Base-by-base conservation (phyloP, 2,329 filamentous ascomycete species). In the Epichloe sibirici region DNA sequence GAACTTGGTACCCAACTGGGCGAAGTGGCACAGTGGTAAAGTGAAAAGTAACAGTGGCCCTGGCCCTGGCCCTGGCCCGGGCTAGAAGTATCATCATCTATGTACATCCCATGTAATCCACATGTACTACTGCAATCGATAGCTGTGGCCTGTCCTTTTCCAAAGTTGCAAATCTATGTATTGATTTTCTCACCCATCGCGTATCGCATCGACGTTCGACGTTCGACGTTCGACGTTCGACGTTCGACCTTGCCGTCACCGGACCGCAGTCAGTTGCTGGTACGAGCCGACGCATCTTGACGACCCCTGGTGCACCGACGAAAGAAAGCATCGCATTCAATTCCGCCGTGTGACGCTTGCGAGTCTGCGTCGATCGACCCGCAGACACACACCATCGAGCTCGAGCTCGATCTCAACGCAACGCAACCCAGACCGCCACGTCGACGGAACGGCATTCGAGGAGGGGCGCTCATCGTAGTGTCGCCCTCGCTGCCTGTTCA, bases 401-500 rank as follows among this genome's bases (percentile, higher is more conserved):
- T 45, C 5, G 17, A 21, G 12, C 6, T 42, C 15, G 12, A 31
- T 31, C n/a, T 25, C 25, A 43, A 17, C n/a, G 23, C 21, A n/a
- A 15, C 38, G 31, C 45, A 23, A 50, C 15, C 15, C 28, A 48
- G 52, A 53, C 38, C 48, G 48, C 52, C 45, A 31, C 52, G 31
- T 39, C 39, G 31, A 51, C 52, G 38, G 45, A 53, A 48, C 52
- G 44, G 48, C 48, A 45, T 48, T 51, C 39, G 44, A 47, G 21
- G 45, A 48, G 52, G 52, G 31, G 17, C 48, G 28, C 48, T 45
- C 35, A 8, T 45, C n/a, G 31, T 37, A 48, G 52, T 45, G 39
- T 38, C 39, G 34, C 51, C 40, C 34, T 54, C 49, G 52, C 52
- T 46, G 52, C 39, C 42, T 42, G 31, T 40, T 17, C 49, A 23